Evolutionary conservation across 163 green algal species (phyloP).

Genomic region (Volvox carteri): DNA sequence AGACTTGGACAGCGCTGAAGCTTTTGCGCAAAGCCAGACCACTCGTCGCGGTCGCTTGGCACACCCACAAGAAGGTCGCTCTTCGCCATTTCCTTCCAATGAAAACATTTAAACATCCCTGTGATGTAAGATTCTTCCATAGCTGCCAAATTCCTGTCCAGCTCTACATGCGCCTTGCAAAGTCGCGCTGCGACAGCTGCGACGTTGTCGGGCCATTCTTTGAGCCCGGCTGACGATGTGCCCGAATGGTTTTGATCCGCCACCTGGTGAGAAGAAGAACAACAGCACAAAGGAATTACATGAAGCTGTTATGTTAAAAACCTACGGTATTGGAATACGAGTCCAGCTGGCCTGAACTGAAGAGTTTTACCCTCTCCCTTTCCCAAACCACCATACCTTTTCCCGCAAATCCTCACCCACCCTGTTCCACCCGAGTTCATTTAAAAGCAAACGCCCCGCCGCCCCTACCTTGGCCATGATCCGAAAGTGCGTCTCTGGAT

Average conservation of each 20-base stretch:
- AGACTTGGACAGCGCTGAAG: not conserved
- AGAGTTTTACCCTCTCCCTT: no score
- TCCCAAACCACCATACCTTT: no score
- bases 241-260: slow-evolving; percentile 49
- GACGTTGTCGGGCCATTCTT: not conserved
- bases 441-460: no score
- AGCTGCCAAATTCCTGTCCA: slow-evolving; percentile 70
- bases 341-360: no score
- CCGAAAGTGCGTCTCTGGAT: slow-evolving; percentile 61
- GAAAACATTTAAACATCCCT: slow-evolving; percentile 65
- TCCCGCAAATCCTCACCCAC: no score
- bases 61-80: slow-evolving; percentile 72
- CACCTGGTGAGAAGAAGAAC: slow-evolving; percentile 12
- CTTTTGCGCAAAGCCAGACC: not conserved
- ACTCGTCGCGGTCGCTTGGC: slow-evolving; percentile 36
- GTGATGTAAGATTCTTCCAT: slow-evolving; percentile 63
- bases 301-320: no score
- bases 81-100: slow-evolving; percentile 69
- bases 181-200: slow-evolving; percentile 10
- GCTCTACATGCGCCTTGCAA: slow-evolving; percentile 74
- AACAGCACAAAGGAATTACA: no score
- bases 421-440: no score
- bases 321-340: no score
- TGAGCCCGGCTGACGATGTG: not conserved
- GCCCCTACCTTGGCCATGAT: slow-evolving; percentile 64